Percentiles rank a stretch among this genome's conserved stretches.
These are phyloP conservation scores for Cynanchum wilfordii DNA, from an alignment of 257 asterid species.

Conservation along the genomic window DNA sequence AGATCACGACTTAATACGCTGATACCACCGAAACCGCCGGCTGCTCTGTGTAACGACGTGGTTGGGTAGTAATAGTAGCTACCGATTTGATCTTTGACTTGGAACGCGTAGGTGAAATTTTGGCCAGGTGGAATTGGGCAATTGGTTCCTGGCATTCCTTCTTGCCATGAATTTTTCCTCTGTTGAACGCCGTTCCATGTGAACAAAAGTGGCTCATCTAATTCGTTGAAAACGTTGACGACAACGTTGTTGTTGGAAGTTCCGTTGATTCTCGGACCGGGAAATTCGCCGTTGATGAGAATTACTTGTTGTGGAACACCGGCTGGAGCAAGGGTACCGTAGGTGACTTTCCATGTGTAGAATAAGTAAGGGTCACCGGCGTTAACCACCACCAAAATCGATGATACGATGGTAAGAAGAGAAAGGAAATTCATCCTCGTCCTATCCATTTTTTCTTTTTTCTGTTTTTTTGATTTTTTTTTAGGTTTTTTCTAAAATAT, in stretches of 20 bases:
- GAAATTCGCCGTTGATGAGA: slow-evolving; percentile 53
- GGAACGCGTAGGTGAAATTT: slow-evolving; percentile 49
- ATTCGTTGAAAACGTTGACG: slow-evolving; percentile 50
- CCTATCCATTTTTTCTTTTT: slow-evolving; percentile 17
- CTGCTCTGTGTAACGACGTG: slow-evolving; percentile 48
- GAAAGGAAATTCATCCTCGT: slow-evolving; percentile 8
- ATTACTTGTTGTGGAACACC: slow-evolving; percentile 61
- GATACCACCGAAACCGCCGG: slow-evolving; percentile 54
- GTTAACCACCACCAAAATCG: slow-evolving; percentile 11
- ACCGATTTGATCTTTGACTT: slow-evolving; percentile 72
- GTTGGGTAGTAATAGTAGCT: slow-evolving; percentile 52
- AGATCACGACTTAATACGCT: slow-evolving; percentile 44
- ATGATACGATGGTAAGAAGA: slow-evolving; percentile 19
- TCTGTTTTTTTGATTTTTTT: neutral
- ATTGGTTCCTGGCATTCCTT: slow-evolving; percentile 47
- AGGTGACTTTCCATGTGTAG: slow-evolving; percentile 47
- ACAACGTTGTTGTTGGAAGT: slow-evolving; percentile 69
- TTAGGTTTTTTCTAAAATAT: neutral
- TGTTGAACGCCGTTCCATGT: slow-evolving; percentile 65
- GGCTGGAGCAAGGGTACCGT: slow-evolving; percentile 48
- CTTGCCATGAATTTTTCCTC: slow-evolving; percentile 72
- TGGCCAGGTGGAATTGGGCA: slow-evolving; percentile 58
- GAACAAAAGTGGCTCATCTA: slow-evolving; percentile 56
- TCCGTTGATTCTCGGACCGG: slow-evolving; percentile 63
- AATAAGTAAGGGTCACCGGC: slow-evolving; percentile 47